Evolutionary conservation across 352 stramenopile genomes (phyloP), one percentile per base, ranked within the genome.

Genomic region (Globisporangium uncinulatum): DNA sequence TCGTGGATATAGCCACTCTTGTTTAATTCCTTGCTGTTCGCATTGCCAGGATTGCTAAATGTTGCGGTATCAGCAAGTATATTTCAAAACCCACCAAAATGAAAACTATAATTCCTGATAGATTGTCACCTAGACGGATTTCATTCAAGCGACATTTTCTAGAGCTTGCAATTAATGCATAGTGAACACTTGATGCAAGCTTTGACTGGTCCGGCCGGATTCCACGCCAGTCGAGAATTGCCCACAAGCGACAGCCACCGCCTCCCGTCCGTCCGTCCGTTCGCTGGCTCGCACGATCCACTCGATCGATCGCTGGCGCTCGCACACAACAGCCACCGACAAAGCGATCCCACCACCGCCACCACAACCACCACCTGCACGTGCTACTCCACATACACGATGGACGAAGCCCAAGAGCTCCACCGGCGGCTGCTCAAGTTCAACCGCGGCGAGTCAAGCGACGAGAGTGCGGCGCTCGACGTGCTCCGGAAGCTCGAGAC

Each of bases 361-460:
- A 48, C 9, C 20, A 21, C 45, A 6, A 36, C 20, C 9, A 50
- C 45, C 13, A 52, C 44, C 14, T 14, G n/a, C 34, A 39, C 34
- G 34, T 39, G 11, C 44, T n/a, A 50, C 15, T 4, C 24, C n/a
- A 29, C n/a, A n/a, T 9, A 32, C 46, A 64, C 65, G 45, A 93
- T 91, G 83, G 75, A 91, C 31, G 79, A 87, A 52, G 66, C 77
- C 47, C 74, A 86, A 56, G 59, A 81, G 21, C 65, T 93, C 19
- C 78, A 93, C 71, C 71, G 71, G 48, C 77, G 78, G 17, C 69
- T 93, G 55, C 58, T 83, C 48, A 91, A 91, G 66, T 89, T 89
- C 61, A 74, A 75, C 34, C 76, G 67, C 44, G 80, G 81, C 59
- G 79, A 90, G 34, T 60, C 65, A 53, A 76, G 67, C 43, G 81